Conservation (phyloP, 805 yeast genomes). For the Saturnispora bothae region DNA sequence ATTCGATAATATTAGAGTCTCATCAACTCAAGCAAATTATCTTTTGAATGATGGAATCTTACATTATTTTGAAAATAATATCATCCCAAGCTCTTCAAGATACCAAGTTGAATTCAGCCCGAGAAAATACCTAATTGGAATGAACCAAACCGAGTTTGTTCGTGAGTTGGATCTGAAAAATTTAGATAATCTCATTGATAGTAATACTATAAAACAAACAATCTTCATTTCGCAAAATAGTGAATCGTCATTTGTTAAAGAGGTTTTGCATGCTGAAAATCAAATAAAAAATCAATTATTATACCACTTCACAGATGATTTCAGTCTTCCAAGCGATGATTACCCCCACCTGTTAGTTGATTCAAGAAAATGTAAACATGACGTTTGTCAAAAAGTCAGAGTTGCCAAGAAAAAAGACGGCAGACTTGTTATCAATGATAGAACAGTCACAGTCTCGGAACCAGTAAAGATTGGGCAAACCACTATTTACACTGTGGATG, state of each 20-base stretch:
- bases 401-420: conserved; percentile 25
- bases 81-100: conserved; percentile 14
- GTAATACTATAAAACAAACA: conserved; percentile 41
- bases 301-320: conserved; percentile 53
- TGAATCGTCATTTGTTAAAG: conserved; percentile 28
- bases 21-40: conserved; percentile 30
- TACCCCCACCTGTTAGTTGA: conserved; percentile 27
- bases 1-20: conserved; percentile 11
- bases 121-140: conserved; percentile 47
- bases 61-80: conserved; percentile 34
- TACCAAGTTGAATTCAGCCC: conserved; percentile 34
- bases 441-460: conserved; percentile 32
- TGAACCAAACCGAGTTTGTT: conserved; percentile 53
- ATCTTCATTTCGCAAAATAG: conserved; percentile 36
- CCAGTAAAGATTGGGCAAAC: conserved; percentile 46
- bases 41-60: conserved; percentile 38
- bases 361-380: conserved; percentile 43
- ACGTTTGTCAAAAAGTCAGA: conserved; percentile 52
- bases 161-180: conserved; percentile 58
- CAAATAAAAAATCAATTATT: conserved; percentile 29
- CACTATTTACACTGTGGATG: conserved; percentile 53
- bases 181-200: conserved; percentile 46
- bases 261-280: conserved; percentile 20
- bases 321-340: conserved; percentile 10
- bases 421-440: conserved; percentile 33